Conservation (phyloP, 1,284 basidiomycete genomes). For the Hypsizygus ulmarius region DNA sequence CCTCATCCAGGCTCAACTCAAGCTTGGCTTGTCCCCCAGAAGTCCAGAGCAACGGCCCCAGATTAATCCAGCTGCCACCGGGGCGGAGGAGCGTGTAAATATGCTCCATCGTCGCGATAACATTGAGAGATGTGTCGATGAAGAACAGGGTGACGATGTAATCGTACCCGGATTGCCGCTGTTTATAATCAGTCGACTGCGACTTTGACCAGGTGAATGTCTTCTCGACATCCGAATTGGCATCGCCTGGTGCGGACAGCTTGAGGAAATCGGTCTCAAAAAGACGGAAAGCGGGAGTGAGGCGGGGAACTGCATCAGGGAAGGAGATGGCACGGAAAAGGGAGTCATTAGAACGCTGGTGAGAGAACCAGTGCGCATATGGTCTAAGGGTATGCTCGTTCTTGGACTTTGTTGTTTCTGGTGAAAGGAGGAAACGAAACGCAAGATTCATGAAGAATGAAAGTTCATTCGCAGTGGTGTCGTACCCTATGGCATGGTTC, state of each 20-base stretch:
- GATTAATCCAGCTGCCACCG: conserved; percentile 65
- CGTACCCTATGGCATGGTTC: conserved; percentile 38
- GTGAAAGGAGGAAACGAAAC: conserved; percentile 53
- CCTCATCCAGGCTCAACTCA: conserved; percentile 63
- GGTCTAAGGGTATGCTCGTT: conserved; percentile 55
- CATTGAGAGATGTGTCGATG: conserved; percentile 65
- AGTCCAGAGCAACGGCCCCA: conserved; percentile 65
- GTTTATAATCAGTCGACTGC: not conserved
- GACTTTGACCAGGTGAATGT: conserved; percentile 16
- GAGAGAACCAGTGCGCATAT: conserved; percentile 67
- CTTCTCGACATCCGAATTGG: conserved; percentile 2
- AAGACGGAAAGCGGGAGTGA: conserved; percentile 40
- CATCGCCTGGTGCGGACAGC: conserved; percentile 22
- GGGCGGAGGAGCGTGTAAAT: conserved; percentile 52
- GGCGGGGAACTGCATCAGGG: conserved; percentile 58
- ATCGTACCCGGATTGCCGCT: conserved; percentile 41
- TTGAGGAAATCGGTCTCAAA: conserved; percentile 54
- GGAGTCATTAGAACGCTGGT: conserved; percentile 50
- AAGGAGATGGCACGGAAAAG: conserved; percentile 53
- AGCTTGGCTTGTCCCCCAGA: conserved; percentile 50
- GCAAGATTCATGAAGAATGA: conserved; percentile 65
- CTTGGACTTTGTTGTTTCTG: conserved; percentile 34
- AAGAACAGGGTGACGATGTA: conserved; percentile 67
- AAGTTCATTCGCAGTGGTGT: conserved; percentile 56
- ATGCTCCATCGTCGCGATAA: conserved; percentile 51